Conservation (phyloP, 805 yeast species). For the Kuraishia borneana region DNA sequence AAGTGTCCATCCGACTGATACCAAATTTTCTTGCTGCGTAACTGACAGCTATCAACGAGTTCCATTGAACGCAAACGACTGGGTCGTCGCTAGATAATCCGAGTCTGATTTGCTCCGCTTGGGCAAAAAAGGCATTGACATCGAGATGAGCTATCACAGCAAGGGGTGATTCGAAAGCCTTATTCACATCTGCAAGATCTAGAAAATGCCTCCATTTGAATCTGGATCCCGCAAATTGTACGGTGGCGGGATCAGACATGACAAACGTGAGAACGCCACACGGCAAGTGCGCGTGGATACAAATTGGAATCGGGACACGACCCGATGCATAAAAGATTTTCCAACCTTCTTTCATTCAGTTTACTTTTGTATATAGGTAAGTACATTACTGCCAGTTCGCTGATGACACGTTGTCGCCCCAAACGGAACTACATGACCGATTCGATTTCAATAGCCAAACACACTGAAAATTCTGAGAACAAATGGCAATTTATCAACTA, state of each 20-base stretch:
- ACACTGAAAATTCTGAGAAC: constrained; percentile 57
- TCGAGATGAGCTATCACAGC: constrained; percentile 81
- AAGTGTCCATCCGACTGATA: constrained; percentile 63
- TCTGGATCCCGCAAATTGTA: constrained; percentile 17
- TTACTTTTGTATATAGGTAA: too few species aligned
- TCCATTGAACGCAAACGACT: constrained; percentile 93
- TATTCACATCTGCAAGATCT: constrained; percentile 31
- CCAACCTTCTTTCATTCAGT: not conserved
- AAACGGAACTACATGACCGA: constrained; percentile 65
- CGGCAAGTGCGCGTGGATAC: too few species aligned
- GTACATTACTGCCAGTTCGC: constrained; percentile 5
- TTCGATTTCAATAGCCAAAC: constrained; percentile 53
- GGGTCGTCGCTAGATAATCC: constrained; percentile 62
- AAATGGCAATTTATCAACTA: constrained; percentile 1
- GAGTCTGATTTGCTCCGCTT: constrained; percentile 74
- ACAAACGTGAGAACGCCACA: too few species aligned
- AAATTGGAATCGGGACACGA: too few species aligned
- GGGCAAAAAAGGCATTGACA: constrained; percentile 93
- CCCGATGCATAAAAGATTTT: too few species aligned
- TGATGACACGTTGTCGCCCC: constrained; percentile 75
- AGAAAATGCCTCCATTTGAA: constrained; percentile 39
- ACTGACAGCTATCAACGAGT: constrained; percentile 76
- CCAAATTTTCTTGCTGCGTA: constrained; percentile 86
- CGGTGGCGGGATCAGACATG: not conserved
- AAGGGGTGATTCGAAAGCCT: constrained; percentile 53